phyloP scores from a whole-genome alignment of 352 stramenopile species.

The Halophytophthora batemanensis region DNA sequence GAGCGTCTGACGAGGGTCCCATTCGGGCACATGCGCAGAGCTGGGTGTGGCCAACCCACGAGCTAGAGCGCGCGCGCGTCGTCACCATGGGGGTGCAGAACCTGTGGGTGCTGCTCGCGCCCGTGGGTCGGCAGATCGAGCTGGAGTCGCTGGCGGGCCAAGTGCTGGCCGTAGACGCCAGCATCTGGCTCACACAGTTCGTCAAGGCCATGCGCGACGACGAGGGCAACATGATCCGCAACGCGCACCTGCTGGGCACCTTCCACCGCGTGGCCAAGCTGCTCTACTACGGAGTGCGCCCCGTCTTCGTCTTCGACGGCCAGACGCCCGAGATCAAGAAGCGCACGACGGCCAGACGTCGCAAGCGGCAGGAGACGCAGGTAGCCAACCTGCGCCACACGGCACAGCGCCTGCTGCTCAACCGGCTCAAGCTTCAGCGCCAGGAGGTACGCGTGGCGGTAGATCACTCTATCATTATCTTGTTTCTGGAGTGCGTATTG shows the following conservation, averaged over 20 bases:
- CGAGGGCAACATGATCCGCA: conserved; percentile 93
- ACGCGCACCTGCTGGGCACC: conserved; percentile 94
- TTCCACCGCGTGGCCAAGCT: conserved; percentile 93
- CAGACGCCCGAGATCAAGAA: conserved; percentile 97
- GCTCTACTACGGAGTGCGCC: conserved; percentile 95
- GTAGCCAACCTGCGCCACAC: conserved; percentile 88
- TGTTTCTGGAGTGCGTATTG: neutral
- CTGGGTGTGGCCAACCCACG: neutral
- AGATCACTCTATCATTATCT: too few relatives aligned
- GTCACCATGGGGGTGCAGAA: conserved; percentile 97
- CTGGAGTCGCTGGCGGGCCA: conserved; percentile 97
- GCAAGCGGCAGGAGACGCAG: conserved; percentile 66
- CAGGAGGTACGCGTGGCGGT: conserved; percentile 27
- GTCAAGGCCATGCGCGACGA: conserved; percentile 97
- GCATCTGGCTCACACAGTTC: conserved; percentile 99
- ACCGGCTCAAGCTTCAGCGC: conserved; percentile 69
- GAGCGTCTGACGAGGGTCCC: too few relatives aligned
- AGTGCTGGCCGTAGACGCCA: conserved; percentile 97
- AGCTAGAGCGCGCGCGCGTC: neutral
- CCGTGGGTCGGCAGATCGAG: conserved; percentile 95
- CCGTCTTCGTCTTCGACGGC: conserved; percentile 99
- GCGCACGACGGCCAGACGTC: conserved; percentile 61
- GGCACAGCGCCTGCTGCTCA: conserved; percentile 94
- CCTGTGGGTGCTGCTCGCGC: conserved; percentile 96
- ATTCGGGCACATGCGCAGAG: too few relatives aligned